Conservation (phyloP, 768 basidiomycete genomes). For the Hericium alpestre region DNA sequence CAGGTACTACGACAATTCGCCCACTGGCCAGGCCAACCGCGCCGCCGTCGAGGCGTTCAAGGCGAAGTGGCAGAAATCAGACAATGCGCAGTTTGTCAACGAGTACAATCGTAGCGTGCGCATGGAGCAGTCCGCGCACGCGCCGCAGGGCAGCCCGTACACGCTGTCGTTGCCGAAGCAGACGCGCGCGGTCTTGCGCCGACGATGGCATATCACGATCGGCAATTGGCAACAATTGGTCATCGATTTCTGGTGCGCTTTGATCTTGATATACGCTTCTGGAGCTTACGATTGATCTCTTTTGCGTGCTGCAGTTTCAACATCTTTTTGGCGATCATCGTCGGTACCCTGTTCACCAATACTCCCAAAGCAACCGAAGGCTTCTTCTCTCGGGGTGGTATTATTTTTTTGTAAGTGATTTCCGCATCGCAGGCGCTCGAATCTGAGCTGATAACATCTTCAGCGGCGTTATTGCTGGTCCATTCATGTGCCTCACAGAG, state of each 20-base stretch:
- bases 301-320: conserved; percentile 32
- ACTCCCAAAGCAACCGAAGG: conserved; percentile 43
- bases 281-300: background rate
- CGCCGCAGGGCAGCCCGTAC: conserved; percentile 27
- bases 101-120: conserved; percentile 29
- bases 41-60: conserved; percentile 37
- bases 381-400: conserved; percentile 66
- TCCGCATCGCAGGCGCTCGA: conserved; percentile 35
- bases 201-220: conserved; percentile 25
- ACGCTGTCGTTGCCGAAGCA: conserved; percentile 27
- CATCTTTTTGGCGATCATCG: conserved; percentile 39
- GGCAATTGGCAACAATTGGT: conserved; percentile 21
- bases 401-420: conserved; percentile 57
- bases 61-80: background rate
- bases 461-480: conserved; percentile 71
- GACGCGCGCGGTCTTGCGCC: conserved; percentile 23
- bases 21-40: conserved; percentile 31
- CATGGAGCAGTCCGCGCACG: conserved; percentile 37
- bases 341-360: conserved; percentile 58
- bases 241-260: conserved; percentile 17
- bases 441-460: conserved; percentile 53
- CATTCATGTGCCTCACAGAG: conserved; percentile 42
- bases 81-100: conserved; percentile 27
- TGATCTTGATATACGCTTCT: background rate
- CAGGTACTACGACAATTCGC: conserved; percentile 22